Evolutionary conservation across 2,329 filamentous ascomycete genomes (phyloP), one percentile per base, ranked within the genome.

Genomic region (Teratosphaeria epicoccoides): DNA sequence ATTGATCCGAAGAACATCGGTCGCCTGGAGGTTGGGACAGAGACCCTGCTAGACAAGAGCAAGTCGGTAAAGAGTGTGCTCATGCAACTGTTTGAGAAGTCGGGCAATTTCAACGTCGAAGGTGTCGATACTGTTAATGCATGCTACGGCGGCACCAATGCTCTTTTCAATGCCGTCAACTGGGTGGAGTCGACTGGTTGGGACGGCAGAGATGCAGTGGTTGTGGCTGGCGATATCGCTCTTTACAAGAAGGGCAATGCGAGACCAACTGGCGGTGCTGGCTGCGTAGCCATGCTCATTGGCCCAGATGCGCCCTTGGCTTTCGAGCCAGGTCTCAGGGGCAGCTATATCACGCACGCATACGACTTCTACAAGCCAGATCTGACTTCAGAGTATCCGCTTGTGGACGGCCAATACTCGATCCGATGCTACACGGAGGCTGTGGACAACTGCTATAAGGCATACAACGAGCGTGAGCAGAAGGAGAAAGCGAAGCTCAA

Each of bases 341-440:
- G 74, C 55, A 71, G 68, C 60, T 77, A 75, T 66, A 70, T 77
- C 61, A 72, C 66, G 56, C 74, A 77, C 63, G 71, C 69, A 26
- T 77, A 77, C 67, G 75, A 77, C 60, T 77, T 77, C 66, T 77
- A 77, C 71, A 77, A 77, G 72, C 71, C 75, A 50, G 74, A 77
- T 58, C 59, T 77, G 53, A 75, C 74, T 54, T 74, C 72, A 70
- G 75, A 77, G 61, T 77, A 77, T 62, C 75, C 75, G 25, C 65
- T 76, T 52, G 75, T 77, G 14, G 74, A 77, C 58, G 75, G 75
- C 45, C 74, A 77, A 29, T 77, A 71, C 68, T 76, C 74, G 47
- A 69, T 76, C 59, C 68, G 71, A 61, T 77, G 75, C 71, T 77
- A 77, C 68, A 74, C 68, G 47, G 73, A 76, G 64, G 73, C 75